Base-by-base conservation (phyloP, 2,329 filamentous ascomycete species). In the Colletotrichum spinosum region DNA sequence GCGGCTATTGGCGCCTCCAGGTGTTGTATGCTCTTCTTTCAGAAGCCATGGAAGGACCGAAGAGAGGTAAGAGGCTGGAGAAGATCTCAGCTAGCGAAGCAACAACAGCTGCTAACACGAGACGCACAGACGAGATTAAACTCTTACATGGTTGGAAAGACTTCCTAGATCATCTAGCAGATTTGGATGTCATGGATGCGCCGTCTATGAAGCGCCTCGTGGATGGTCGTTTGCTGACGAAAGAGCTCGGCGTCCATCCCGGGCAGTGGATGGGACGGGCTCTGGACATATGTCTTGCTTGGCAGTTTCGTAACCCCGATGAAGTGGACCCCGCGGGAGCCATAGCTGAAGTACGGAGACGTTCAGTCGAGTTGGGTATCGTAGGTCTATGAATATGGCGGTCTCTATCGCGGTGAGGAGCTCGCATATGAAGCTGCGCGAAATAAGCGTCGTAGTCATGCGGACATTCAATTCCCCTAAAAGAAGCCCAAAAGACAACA, bases 201-300 rank as follows among this genome's bases (percentile, higher is more conserved):
- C 82, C 86, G 2, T 80, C 84, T 2, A 74, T 91, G 41, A 88
- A 87, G 70, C 84, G 85, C 6, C 79, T 93, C 33, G 81, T 97
- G 39, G 92, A 97, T 73, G 95, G 96, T 13, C 91, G 86, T 44
- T 82, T 90, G 56, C 84, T 98, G 17, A 86, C 88, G 15, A 84
- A 88, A 67, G 88, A 86, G 4, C 82, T 98, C 4, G 87, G 85
- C 0, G 79, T 85, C n/a, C 89, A 88, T 68, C 90, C 92, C 0
- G 93, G 93, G 1, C 89, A 83, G n/a, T 98, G 95, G 95, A 91
- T 97, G 85, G 88, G 88, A 58, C 84, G 85, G 50, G 94, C 94
- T 4, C 80, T 97, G 51, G 91, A 97, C 38, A 82, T 94, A 4
- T 92, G 93, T 67, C 87, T 97, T 77, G 89, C 89, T 67, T 98